Percentiles rank a stretch among this genome's conserved stretches.
phyloP scores from a whole-genome alignment of 108 stramenopile species.

The Thalassiosira profunda region DNA sequence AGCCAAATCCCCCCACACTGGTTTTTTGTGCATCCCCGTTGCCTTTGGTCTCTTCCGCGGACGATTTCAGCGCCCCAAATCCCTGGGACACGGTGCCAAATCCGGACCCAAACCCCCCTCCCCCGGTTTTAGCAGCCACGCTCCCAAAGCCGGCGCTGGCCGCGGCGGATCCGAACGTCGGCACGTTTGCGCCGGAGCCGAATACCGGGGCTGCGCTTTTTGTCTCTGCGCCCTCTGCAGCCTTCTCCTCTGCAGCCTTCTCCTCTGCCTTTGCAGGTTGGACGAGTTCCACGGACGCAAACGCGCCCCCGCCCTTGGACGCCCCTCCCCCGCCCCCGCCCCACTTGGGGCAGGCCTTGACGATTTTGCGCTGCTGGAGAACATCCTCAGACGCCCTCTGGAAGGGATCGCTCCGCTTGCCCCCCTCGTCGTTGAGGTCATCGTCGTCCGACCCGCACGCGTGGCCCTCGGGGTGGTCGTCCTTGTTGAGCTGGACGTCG shows the following conservation, averaged over 20 bases:
- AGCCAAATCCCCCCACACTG: conserved; percentile 3
- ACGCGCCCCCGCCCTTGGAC: conserved; percentile 1
- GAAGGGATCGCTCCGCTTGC: conserved; percentile 44
- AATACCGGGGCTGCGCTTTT: conserved; percentile 1
- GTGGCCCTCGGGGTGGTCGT: conserved; percentile 24
- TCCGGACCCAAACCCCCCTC: conserved; percentile 19
- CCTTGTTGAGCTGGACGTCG: conserved; percentile 37
- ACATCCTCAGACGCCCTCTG: conserved; percentile 30
- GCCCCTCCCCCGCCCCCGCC: conserved; percentile 1
- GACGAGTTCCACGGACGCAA: conserved; percentile 25
- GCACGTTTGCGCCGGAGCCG: conserved; percentile 14
- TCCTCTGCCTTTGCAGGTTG: background rate
- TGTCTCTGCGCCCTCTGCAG: background rate
- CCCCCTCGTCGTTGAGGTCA: conserved; percentile 40
- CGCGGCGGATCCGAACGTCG: conserved; percentile 19
- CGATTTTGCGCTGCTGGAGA: conserved; percentile 30
- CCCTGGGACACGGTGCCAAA: conserved; percentile 19
- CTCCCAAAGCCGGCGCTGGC: conserved; percentile 2
- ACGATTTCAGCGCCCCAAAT: conserved; percentile 18
- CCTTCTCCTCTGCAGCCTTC: background rate
- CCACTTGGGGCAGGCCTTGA: conserved; percentile 36
- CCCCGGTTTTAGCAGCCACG: conserved; percentile 1
- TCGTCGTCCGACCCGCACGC: conserved; percentile 17
- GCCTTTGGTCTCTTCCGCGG: background rate
- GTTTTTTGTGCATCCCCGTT: too few species aligned